Evolutionary conservation across 116 monocot species (phyloP).

Genomic region (Papilionanthe hybrid): DNA sequence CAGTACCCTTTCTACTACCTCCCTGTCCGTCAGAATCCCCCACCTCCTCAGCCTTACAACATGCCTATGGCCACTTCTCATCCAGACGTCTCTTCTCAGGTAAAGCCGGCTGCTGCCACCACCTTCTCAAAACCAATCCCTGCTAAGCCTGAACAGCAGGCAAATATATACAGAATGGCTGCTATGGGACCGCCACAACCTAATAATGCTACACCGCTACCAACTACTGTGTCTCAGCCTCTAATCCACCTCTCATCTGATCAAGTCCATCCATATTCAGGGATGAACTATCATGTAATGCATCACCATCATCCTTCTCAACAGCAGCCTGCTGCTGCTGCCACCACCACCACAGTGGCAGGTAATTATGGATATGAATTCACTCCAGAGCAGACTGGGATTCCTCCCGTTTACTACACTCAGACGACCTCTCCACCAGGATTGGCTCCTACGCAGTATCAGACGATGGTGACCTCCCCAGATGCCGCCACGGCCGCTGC

Average conservation of each 20-base stretch:
- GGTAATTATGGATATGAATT: conserved; percentile 47
- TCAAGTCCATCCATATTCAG: conserved; percentile 25
- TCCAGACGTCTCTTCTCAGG: conserved; percentile 7
- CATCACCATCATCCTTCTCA: conserved; percentile 43
- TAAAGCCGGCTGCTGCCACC: conserved; percentile 11
- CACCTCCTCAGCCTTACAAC: conserved; percentile 25
- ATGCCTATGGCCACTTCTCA: conserved; percentile 19
- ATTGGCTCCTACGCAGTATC: conserved; percentile 37
- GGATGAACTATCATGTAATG: conserved; percentile 43
- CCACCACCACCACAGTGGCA: background rate
- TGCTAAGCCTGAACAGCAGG: conserved; percentile 9
- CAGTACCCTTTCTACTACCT: conserved; percentile 66
- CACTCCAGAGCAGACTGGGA: conserved; percentile 16
- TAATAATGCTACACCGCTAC: background rate
- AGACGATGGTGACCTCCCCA: conserved; percentile 29
- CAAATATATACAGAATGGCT: conserved; percentile 25
- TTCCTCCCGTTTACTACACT: conserved; percentile 38
- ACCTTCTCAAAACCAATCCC: conserved; percentile 7
- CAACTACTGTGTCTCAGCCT: conserved; percentile 8
- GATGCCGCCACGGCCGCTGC: conserved; percentile 4
- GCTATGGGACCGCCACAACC: conserved; percentile 9
- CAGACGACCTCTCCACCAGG: conserved; percentile 25
- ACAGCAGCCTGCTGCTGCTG: conserved; percentile 12
- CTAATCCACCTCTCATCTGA: conserved; percentile 33
- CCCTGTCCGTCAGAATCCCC: conserved; percentile 44